Base-by-base conservation (phyloP, 495 filamentous ascomycete genomes). In the Parathielavia appendiculata region DNA sequence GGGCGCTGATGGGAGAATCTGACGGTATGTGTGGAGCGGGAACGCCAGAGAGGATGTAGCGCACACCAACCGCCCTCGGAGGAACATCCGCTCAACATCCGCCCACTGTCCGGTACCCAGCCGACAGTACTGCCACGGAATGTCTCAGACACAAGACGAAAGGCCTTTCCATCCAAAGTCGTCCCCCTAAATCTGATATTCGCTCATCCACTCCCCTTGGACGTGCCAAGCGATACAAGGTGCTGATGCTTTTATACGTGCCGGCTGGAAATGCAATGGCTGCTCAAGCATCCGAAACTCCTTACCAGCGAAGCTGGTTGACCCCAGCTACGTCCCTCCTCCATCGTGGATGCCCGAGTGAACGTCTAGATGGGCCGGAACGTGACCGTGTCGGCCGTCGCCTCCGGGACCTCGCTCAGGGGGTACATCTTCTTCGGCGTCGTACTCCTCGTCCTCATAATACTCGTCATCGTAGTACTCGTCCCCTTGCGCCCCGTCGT, bases 401-500 rank as follows among this genome's bases (percentile, higher is more conserved):
- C 59, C 60, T 38, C 62, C 66, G 16, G 63, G 57, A 0, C 48
- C 62, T 2, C 64, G 63, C n/a, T 62, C 63, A 8, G 52, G 54
- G 12, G 61, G 63, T n/a, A 58, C 45, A 11, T 69, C 71, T 48
- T 73, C 69, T 4, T 67, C 65, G 36, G 64, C 60, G n/a, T 68
- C 63, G 50, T 73, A 66, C 19, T 68, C 66, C 10, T 72, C 69
- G 23, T 75, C 66, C 5, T 70, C 62, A 22, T 71, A 63, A n/a
- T 74, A 71, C 39, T 75, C 73, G 5, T 72, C 72, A 10, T 73
- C 69, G 13, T 69, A 70, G 51, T 71, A 71, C 58, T 72, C 69
- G 36, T 70, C 69, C 19, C 51, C 63, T 40, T 70, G 66, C 11
- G 54, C 64, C 17, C 55, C 63, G n/a, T 68, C 59, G 54, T 58